These are phyloP conservation scores for Coemansia sp. DNA, from an alignment of 192 early-diverging fungal genomes.

Conservation along the genomic window DNA sequence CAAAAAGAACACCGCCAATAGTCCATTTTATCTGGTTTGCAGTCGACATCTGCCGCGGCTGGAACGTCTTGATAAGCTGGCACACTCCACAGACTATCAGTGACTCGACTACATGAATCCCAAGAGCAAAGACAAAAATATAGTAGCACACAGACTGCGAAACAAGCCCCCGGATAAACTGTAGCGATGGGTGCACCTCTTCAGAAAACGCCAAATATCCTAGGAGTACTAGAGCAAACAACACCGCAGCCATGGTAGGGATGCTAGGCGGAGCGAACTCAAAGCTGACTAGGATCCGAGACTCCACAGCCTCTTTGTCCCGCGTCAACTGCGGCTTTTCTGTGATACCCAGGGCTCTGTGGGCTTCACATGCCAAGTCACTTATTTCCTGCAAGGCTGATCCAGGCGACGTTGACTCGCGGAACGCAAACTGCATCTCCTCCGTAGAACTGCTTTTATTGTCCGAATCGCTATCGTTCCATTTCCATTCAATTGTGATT, in stretches of 20 bases:
- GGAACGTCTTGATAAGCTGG: conserved; percentile 40
- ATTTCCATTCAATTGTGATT: conserved; percentile 33
- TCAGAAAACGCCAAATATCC: conserved; percentile 10
- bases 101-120: conserved; percentile 20
- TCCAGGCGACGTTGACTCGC: conserved; percentile 11
- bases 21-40: conserved; percentile 39
- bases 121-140: conserved; percentile 9
- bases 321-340: conserved; percentile 8
- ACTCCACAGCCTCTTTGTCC: conserved; percentile 16
- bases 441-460: conserved; percentile 12
- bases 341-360: conserved; percentile 9
- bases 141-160: conserved; percentile 21
- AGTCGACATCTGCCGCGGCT: conserved; percentile 38
- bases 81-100: conserved; percentile 18
- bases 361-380: conserved; percentile 28
- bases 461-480: not conserved
- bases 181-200: conserved; percentile 15
- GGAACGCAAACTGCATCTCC: conserved; percentile 42
- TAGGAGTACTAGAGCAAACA: not conserved
- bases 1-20: conserved; percentile 26
- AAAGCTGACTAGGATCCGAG: conserved; percentile 22
- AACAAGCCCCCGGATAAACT: conserved; percentile 7
- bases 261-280: conserved; percentile 11
- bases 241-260: conserved; percentile 7
- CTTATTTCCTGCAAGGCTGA: conserved; percentile 30